Conservation (phyloP, 1,284 basidiomycete species). For the Pseudomicrostroma phylloplanum region DNA sequence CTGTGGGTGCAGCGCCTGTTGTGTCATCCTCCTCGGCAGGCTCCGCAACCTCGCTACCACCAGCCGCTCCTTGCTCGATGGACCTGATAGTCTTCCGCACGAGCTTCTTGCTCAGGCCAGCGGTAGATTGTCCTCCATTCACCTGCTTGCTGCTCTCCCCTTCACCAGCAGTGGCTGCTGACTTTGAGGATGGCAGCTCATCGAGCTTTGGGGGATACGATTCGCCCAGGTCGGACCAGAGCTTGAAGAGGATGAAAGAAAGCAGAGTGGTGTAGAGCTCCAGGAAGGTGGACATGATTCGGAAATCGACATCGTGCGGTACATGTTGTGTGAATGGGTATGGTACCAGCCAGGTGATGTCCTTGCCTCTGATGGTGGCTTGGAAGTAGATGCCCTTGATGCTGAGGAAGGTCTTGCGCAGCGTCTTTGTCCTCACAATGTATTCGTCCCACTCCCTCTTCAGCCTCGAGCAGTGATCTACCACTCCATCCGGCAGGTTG, state of each 20-base stretch:
- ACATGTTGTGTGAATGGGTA: slow-evolving; percentile 96
- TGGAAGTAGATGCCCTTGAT: slow-evolving; percentile 99
- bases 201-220: slow-evolving; percentile 93
- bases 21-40: slow-evolving; percentile 19
- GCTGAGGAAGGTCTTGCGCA: slow-evolving; percentile 88
- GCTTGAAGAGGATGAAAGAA: slow-evolving; percentile 92
- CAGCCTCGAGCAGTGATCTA: slow-evolving; percentile 83
- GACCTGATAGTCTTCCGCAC: slow-evolving; percentile 56
- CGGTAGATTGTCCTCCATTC: not conserved
- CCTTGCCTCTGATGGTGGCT: slow-evolving; percentile 86
- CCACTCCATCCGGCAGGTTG: slow-evolving; percentile 61
- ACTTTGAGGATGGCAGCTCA: slow-evolving; percentile 57
- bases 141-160: not conserved
- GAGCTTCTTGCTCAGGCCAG: slow-evolving; percentile 4
- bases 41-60: slow-evolving; percentile 23
- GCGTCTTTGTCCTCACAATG: slow-evolving; percentile 77
- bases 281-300: slow-evolving; percentile 96
- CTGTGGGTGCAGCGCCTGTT: slow-evolving; percentile 12
- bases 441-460: slow-evolving; percentile 66
- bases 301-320: slow-evolving; percentile 89
- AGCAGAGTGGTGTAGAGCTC: slow-evolving; percentile 96
- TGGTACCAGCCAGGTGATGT: slow-evolving; percentile 91
- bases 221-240: slow-evolving; percentile 88
- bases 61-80: slow-evolving; percentile 51
- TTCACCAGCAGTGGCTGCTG: not conserved